Conservation (phyloP, 129 eudicot species). For the Gnaphalium uliginosum region DNA sequence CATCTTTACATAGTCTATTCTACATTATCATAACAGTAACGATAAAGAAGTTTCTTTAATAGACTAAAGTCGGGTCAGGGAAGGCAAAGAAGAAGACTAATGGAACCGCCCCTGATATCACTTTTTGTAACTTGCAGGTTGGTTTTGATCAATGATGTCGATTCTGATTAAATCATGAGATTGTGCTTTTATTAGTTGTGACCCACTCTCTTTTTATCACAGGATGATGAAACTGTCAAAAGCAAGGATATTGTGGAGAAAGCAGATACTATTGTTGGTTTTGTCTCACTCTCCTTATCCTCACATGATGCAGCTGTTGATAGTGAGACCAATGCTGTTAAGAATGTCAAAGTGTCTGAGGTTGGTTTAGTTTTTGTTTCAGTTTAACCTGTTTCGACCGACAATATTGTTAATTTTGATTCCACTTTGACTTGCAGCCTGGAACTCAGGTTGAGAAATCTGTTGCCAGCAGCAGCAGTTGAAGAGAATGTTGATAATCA, state of each 20-base stretch:
- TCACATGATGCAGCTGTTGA: slow-evolving; percentile 15
- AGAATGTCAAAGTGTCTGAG: background rate
- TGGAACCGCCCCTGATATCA: slow-evolving; percentile 18
- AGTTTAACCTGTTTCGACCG: background rate
- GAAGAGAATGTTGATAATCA: slow-evolving; percentile 13
- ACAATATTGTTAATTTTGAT: background rate
- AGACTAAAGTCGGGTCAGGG: slow-evolving; percentile 14
- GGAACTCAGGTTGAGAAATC: slow-evolving; percentile 7
- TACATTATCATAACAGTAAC: background rate
- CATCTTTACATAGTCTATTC: background rate
- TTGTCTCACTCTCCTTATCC: slow-evolving; percentile 12
- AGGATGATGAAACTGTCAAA: slow-evolving; percentile 11
- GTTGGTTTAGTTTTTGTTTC: slow-evolving; percentile 13
- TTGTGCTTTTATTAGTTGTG: background rate
- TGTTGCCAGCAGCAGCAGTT: slow-evolving; percentile 11
- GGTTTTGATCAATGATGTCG: slow-evolving; percentile 9
- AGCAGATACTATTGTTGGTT: slow-evolving; percentile 10
- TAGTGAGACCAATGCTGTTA: background rate
- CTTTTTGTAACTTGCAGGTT: slow-evolving; percentile 25
- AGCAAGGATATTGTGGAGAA: slow-evolving; percentile 6
- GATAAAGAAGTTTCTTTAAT: background rate
- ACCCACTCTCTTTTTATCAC: slow-evolving; percentile 1
- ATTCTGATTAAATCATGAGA: background rate
- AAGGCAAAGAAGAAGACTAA: slow-evolving; percentile 16
- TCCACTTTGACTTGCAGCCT: slow-evolving; percentile 3